These are phyloP conservation scores for Candida tunisiensis DNA, from an alignment of 1,139 yeast genomes.

Conservation along the genomic window DNA sequence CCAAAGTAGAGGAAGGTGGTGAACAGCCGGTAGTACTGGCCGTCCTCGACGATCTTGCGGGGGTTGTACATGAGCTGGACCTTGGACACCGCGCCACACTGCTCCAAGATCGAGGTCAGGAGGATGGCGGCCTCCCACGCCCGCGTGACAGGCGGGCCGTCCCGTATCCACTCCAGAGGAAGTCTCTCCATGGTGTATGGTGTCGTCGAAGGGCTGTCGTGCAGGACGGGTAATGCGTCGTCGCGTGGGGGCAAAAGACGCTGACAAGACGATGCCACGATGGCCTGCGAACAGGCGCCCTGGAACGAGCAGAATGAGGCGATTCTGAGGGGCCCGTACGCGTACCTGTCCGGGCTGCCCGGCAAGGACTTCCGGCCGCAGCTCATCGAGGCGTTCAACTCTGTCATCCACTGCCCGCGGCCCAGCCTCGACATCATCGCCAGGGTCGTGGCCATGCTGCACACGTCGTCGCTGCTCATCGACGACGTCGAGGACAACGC, in stretches of 20 bases:
- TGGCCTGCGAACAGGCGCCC: neutral
- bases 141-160: conserved; percentile 16
- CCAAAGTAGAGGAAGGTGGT: conserved; percentile 29
- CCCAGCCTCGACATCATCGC: conserved; percentile 22
- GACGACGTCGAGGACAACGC: conserved; percentile 85
- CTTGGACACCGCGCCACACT: conserved; percentile 14
- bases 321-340: conserved; percentile 32
- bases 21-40: conserved; percentile 26
- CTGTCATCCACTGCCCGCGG: conserved; percentile 25
- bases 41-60: conserved; percentile 8
- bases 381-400: conserved; percentile 33
- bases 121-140: conserved; percentile 15
- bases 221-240: neutral
- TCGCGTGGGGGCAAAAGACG: neutral
- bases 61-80: conserved; percentile 9
- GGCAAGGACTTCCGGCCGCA: conserved; percentile 40
- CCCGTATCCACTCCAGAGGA: conserved; percentile 17
- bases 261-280: neutral
- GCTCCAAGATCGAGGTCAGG: conserved; percentile 16
- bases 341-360: conserved; percentile 30
- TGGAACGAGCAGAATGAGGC: neutral
- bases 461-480: conserved; percentile 48
- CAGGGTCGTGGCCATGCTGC: conserved; percentile 37
- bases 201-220: neutral
- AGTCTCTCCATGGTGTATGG: conserved; percentile 10